phyloP scores from a whole-genome alignment of 177 flowering plant species.

The Telopea speciosissima region DNA sequence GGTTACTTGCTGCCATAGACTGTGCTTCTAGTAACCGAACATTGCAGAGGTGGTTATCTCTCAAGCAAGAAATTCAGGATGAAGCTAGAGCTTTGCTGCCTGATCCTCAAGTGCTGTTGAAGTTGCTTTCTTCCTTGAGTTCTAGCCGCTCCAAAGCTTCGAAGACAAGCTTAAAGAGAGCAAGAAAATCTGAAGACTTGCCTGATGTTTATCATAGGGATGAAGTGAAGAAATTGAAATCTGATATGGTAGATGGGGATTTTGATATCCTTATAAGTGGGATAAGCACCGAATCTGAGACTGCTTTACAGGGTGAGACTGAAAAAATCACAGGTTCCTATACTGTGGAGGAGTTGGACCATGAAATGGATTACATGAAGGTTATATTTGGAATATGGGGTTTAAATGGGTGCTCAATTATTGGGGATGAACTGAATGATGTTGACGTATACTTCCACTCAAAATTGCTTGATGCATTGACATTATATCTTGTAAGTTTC shows the following conservation, averaged over 20 bases:
- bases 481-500: conserved; percentile 61
- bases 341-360: conserved; percentile 22
- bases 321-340: conserved; percentile 17
- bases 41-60: conserved; percentile 31
- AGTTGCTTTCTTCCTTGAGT: conserved; percentile 50
- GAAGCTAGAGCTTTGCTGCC: conserved; percentile 61
- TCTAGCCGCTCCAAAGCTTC: conserved; percentile 20
- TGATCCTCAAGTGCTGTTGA: conserved; percentile 75
- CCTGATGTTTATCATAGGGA: conserved; percentile 13
- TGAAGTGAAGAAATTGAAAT: conserved; percentile 45
- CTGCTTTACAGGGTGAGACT: conserved; percentile 18
- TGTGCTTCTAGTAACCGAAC: conserved; percentile 12
- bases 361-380: conserved; percentile 25
- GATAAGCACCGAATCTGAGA: conserved; percentile 27
- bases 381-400: conserved; percentile 54
- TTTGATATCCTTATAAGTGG: conserved; percentile 62
- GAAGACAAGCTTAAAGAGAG: conserved; percentile 36
- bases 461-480: conserved; percentile 68
- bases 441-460: conserved; percentile 48
- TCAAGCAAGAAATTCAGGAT: conserved; percentile 61
- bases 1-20: conserved; percentile 36
- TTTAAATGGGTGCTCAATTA: conserved; percentile 17
- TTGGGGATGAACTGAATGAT: conserved; percentile 28
- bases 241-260: conserved; percentile 27
- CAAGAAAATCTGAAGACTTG: conserved; percentile 26